Evolutionary conservation across 192 early-diverging fungal genomes (phyloP), one percentile per base, ranked within the genome.

Genomic region (Diversispora eburnea): DNA sequence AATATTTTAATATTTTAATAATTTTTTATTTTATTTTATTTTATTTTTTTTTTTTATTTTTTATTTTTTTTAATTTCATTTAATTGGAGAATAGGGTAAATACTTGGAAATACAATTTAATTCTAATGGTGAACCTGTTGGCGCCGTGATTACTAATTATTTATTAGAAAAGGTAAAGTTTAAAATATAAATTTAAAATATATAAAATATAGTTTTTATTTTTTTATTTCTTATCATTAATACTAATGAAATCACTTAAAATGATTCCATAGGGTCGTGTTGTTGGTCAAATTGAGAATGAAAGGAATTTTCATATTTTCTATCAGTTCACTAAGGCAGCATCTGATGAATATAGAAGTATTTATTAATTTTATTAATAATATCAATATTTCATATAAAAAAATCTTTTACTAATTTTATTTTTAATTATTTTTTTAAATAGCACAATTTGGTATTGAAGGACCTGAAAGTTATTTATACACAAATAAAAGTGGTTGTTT

Each of bases 51-150:
- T n/a, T n/a, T n/a, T n/a, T n/a, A n/a, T n/a, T n/a, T n/a, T n/a
- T n/a, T n/a, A n/a, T n/a, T n/a, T n/a, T n/a, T n/a, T 20, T 42
- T 67, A 42, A 46, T 64, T 46, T 42, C 0, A 62, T 39, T 42
- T 39, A 66, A 49, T 56, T 20, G 8, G 7, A 71, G 48, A 69
- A 25, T 75, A 92, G 91, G 97, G 98, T 54, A 99, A 99, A 82
- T 99, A 99, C 77, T 89, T 99, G 73, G 98, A 99, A 82, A 98
- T 99, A 80, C 92, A 95, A 79, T 99, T 99, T 78, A 95, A 92
- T 77, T 74, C 84, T 5, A 87, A 92, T 70, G 96, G 94, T 52
- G 92, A 95, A 70, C 98, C 98, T 33, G 90, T 95, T 51, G 98
- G 98, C 60, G 98, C 96, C 25, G 89, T 95, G 70, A 98, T 99